Percentiles rank a stretch among this genome's conserved stretches.
Evolutionary conservation across 805 yeast genomes (phyloP).

Genomic region (Groenewaldozyma salmanticensis): DNA sequence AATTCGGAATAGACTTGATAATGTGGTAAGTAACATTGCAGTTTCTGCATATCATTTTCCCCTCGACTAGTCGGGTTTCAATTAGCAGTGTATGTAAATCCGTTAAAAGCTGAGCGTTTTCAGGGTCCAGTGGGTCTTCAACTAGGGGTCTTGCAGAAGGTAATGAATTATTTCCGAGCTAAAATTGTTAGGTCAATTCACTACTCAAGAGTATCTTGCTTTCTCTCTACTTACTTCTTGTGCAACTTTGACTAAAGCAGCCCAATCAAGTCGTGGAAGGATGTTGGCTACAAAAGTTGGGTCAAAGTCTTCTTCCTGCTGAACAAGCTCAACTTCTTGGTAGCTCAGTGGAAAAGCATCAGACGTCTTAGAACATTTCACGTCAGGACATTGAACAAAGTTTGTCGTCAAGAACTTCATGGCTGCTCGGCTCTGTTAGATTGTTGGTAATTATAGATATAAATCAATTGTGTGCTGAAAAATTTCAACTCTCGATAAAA

Average conservation of each 20-base stretch:
- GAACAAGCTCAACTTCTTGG: slow-evolving; percentile 57
- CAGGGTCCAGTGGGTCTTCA: slow-evolving; percentile 40
- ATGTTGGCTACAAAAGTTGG: slow-evolving; percentile 71
- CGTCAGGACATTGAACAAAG: slow-evolving; percentile 88
- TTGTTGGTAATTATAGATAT: no score
- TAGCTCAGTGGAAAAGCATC: slow-evolving; percentile 75
- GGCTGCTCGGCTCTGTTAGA: not conserved
- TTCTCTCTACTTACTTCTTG: slow-evolving; percentile 41
- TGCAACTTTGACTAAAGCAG: slow-evolving; percentile 70
- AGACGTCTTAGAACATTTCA: slow-evolving; percentile 62
- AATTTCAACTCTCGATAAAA: no score
- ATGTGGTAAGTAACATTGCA: slow-evolving; percentile 84
- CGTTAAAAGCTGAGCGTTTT: slow-evolving; percentile 42
- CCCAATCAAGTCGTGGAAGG: slow-evolving; percentile 81
- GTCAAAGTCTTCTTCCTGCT: slow-evolving; percentile 70
- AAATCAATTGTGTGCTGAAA: no score
- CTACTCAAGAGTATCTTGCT: not conserved
- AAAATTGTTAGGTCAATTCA: not conserved
- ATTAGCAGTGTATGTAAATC: slow-evolving; percentile 72
- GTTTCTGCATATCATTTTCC: slow-evolving; percentile 78
- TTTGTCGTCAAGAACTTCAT: slow-evolving; percentile 96
- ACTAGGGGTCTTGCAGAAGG: slow-evolving; percentile 30
- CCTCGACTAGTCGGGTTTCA: slow-evolving; percentile 70
- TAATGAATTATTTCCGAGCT: slow-evolving; percentile 45
- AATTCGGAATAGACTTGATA: slow-evolving; percentile 90